Base-by-base conservation (phyloP, 495 filamentous ascomycete species). In the Letharia columbiana region DNA sequence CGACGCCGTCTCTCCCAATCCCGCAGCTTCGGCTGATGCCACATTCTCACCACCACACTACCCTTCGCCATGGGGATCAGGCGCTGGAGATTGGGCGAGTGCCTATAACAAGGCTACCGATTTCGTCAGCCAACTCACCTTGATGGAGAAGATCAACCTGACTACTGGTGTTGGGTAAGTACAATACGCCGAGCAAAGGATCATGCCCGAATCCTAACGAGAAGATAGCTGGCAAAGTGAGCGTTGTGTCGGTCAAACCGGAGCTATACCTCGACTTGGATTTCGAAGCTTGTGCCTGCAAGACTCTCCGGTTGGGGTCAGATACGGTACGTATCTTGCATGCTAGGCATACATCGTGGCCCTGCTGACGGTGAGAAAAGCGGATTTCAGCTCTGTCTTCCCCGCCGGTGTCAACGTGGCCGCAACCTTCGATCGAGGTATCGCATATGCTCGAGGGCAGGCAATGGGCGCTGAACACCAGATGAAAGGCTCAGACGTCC, bases 61-160 rank as follows among this genome's bases (percentile, higher is more conserved):
- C 76, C 92, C 92, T 23, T 87, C 91, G 17, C 91, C 93, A 74
- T 90, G 89, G 80, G 84, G 86, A n/a, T 87, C 89, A 7, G 81
- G 81, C 73, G 56, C 77, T 0, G 81, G 82, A 61, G 86, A 85
- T 61, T 97, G 93, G 93, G 79, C 82, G 44, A 84, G 85, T 18
- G 92, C 93, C 39, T 96, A 96, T 70, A 78, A 75, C 33, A 91
- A 93, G 73, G 93, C 93, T 2, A 83, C 83, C 67, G 78, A 74
- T 4, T 89, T 96, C 61, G 93, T 98, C 57, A 84, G 83, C 56
- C 87, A 94, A 75, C 81, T 98, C 77, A 97, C 92, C 0, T 79
- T 98, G 60, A 78, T 89, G 20, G 93, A 98, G 80, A 98, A 97
- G 80, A 90, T 97, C 74, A 97, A 97, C 74, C 73, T 98, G 52